A percentile compares a stretch with the other conserved stretches of the same genome.
Evolutionary conservation across 2,329 filamentous ascomycete genomes (phyloP).

Genomic region (Trichoderma endophyticum): DNA sequence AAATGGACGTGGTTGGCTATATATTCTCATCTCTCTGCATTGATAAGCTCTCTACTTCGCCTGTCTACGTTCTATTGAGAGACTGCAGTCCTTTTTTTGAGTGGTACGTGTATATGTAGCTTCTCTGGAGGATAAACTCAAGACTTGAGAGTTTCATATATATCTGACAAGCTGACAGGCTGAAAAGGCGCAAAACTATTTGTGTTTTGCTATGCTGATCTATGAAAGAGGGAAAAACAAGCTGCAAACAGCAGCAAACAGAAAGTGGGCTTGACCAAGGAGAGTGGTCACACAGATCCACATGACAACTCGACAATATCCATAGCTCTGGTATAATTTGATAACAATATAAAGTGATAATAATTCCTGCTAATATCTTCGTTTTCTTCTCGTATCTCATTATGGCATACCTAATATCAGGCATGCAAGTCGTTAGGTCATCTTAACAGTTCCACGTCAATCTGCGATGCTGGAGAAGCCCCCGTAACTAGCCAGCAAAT

Average conservation of each 20-base stretch:
- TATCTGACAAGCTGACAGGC: background rate
- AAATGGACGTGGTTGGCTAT: background rate
- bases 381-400: background rate
- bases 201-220: too few species aligned
- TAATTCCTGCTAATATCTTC: background rate
- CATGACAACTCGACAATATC: background rate
- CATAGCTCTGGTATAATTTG: background rate
- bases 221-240: too few species aligned
- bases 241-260: too few species aligned
- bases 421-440: background rate
- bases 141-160: background rate
- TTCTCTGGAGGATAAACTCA: background rate
- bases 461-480: background rate
- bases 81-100: background rate
- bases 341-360: background rate
- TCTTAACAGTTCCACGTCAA: background rate
- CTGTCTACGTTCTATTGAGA: background rate
- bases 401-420: background rate
- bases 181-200: too few species aligned
- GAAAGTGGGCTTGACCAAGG: too few species aligned
- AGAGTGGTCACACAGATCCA: too few species aligned
- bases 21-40: background rate
- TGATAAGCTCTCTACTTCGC: background rate
- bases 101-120: background rate
- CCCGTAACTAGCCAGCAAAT: background rate